Base-by-base conservation (phyloP, 257 asterid species). In the Nemophila menziesii region DNA sequence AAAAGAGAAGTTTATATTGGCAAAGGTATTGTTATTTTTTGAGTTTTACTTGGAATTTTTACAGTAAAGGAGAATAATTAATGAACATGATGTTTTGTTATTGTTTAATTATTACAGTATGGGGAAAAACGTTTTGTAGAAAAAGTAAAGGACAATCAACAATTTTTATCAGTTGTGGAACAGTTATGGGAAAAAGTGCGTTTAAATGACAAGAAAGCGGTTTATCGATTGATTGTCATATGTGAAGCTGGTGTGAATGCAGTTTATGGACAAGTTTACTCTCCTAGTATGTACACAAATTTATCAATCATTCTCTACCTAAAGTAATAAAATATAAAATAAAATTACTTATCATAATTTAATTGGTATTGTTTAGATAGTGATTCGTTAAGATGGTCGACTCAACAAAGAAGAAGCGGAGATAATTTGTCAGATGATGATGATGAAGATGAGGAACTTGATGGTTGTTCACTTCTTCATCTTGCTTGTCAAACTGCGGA, bases 181-280 rank as follows among this genome's bases (percentile, higher is more conserved):
- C 90, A 77, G 55, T 64, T 86, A 63, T 77, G 93, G 94, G 96
- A 85, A 55, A 93, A 93, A 43, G 92, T 90, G 16, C 86, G 82
- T 48, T 66, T 70, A 47, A 77, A 86, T 44, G 89, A 90, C 57
- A 80, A 79, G 78, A 81, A 82, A 61, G 77, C 86, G 3, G 62
- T 77, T 34, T 90, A 90, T 47, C 74, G 79, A 34, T 80, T 79
- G 48, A 72, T 90, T 49, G 96, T 85, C 19, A 72, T 69, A 75
- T 77, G 80, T 18, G 99, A 75, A 49, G 61, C 70, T 9, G 94
- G 81, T 44, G 54, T 90, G 20, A 90, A 85, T 60, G 66, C 73
- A 58, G 60, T 60, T 21, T 70, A 66, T 18, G 78, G 61, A 44
- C 82, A 67, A 57, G 77, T 64, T 10, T 52, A 67, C 43, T 69